Evolutionary conservation across 108 stramenopile species (phyloP), one percentile per base, ranked within the genome.

Genomic region (Cyclotella baltica): DNA sequence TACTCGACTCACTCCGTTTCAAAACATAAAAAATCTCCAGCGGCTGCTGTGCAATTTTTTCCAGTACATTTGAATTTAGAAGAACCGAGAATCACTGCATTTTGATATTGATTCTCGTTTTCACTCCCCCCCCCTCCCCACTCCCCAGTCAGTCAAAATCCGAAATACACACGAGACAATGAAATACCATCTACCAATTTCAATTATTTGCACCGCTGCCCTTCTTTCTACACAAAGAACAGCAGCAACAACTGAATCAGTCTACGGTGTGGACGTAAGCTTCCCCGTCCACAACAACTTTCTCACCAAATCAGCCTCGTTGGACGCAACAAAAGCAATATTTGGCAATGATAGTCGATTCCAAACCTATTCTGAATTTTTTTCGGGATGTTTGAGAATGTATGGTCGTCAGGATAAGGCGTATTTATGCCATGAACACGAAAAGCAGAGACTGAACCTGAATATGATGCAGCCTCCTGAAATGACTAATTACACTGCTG

Each of bases 211-310:
- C 33, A 48, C n/a, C 47, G 2, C 34, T 33, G 30, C 59, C 13
- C 11, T 61, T 1, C 3, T 34, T 1, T 61, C 59, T n/a, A 2
- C 31, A 61, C 34, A 31, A 13, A 61, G 13, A 15, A 31, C n/a
- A 2, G 11, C 33, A 34, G 16, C 33, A 18, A 1, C 31, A 11
- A 31, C 33, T 31, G 15, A 61, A 16, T 31, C 30, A 8, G 13
- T 0, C 11, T 78, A 62, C 48, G 82, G 82, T 30, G 76, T 83
- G 0, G 82, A 83, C 40, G 63, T 58, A 0, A 78, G 77, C 50
- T 83, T 76, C 55, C 82, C 82, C 11, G 73, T 83, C 46, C 82
- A 83, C 52, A 27, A 66, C 69, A 61, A 55, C 61, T 70, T 62
- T 31, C 36, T 81, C 9, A 58, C 58, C 29, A 35, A 59, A 16